A percentile compares a stretch with the other conserved stretches of the same genome.
Evolutionary conservation across 352 stramenopile species (phyloP).

Genomic region (Halophytophthora batemanensis): DNA sequence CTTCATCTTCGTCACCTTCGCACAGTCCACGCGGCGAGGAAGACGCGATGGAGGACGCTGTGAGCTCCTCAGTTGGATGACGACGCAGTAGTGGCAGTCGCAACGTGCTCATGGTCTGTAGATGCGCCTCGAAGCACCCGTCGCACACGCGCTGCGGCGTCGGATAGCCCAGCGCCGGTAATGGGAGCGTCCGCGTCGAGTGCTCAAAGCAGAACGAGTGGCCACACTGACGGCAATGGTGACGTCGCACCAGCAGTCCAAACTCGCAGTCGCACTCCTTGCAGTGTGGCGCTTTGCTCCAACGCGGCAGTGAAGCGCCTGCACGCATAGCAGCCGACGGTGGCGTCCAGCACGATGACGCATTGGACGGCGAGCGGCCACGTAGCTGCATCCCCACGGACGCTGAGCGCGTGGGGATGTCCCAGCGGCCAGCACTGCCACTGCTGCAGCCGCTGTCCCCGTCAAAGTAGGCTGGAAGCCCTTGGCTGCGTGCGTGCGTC

Average conservation of each 20-base stretch:
- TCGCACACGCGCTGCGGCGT: conserved; percentile 82
- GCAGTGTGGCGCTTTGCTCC: conserved; percentile 63
- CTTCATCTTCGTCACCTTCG: too few species aligned
- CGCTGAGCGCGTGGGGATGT: conserved; percentile 30
- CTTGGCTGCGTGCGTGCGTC: conserved; percentile 14
- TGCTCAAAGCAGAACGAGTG: conserved; percentile 86
- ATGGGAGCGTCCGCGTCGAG: conserved; percentile 64
- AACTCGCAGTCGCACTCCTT: conserved; percentile 74
- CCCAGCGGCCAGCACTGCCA: conserved; percentile 14
- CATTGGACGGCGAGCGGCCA: conserved; percentile 27
- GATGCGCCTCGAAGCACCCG: conserved; percentile 69
- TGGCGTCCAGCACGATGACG: conserved; percentile 26
- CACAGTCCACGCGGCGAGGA: conserved; percentile 23
- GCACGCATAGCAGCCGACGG: conserved; percentile 19
- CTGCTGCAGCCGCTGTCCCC: conserved; percentile 19
- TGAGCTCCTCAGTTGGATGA: conserved; percentile 31
- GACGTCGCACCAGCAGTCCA: conserved; percentile 60
- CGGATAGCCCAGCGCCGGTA: conserved; percentile 68
- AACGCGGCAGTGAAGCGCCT: conserved; percentile 49
- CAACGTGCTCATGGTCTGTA: conserved; percentile 37
- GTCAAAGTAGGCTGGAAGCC: conserved; percentile 24
- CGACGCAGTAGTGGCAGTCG: conserved; percentile 30
- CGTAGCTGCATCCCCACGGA: conserved; percentile 31
- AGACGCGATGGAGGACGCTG: conserved; percentile 25
- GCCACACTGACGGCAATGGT: conserved; percentile 82